phyloP scores from a whole-genome alignment of 140 eudicot species.

The Cichorium intybus region DNA sequence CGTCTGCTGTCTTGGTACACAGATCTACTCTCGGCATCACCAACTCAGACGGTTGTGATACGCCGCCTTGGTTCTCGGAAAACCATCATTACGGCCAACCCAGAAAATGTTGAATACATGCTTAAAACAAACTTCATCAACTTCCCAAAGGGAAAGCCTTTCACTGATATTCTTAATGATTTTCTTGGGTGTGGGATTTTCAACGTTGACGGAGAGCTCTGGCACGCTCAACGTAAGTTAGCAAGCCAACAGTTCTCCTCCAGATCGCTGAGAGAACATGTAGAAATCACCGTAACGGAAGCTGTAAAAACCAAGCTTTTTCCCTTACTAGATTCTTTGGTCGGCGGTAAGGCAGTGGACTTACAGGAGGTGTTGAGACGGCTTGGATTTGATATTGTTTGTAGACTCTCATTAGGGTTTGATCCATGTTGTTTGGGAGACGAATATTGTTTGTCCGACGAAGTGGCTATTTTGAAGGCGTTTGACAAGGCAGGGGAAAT shows the following conservation, averaged over 20 bases:
- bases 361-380: constrained; percentile 58
- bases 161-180: constrained; percentile 50
- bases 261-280: constrained; percentile 31
- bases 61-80: constrained; percentile 46
- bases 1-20: constrained; percentile 71
- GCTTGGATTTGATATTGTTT: constrained; percentile 52
- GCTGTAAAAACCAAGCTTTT: constrained; percentile 34
- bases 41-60: constrained; percentile 46
- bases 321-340: constrained; percentile 37
- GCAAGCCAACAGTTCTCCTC: constrained; percentile 57
- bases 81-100: constrained; percentile 64
- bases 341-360: constrained; percentile 23
- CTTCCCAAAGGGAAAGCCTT: constrained; percentile 67
- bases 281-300: constrained; percentile 31
- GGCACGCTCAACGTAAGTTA: constrained; percentile 59
- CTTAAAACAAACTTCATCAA: constrained; percentile 60
- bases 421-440: constrained; percentile 39
- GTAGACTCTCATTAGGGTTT: constrained; percentile 25
- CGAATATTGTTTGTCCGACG: constrained; percentile 5
- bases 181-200: constrained; percentile 66
- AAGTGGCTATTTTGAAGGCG: constrained; percentile 35
- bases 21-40: constrained; percentile 42
- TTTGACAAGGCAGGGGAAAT: constrained; percentile 50
- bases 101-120: constrained; percentile 60
- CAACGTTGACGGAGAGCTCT: constrained; percentile 62